A percentile compares a stretch with the other conserved stretches of the same genome.
Evolutionary conservation across 148 eudicot species (phyloP).

Genomic region (Rhododendron simsii): DNA sequence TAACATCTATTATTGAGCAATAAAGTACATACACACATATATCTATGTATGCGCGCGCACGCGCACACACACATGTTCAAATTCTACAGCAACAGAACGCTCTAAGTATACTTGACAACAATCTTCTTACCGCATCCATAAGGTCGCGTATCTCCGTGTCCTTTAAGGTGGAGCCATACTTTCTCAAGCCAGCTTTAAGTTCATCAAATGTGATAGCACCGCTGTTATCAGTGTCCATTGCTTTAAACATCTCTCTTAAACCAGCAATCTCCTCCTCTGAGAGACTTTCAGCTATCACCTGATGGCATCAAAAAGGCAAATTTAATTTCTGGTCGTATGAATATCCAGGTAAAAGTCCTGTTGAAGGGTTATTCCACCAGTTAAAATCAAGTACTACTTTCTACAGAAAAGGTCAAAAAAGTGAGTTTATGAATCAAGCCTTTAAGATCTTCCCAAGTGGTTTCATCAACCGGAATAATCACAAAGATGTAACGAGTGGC

Average conservation of each 20-base stretch:
- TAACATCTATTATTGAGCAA: no score
- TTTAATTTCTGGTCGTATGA: neutral
- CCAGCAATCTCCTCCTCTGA: constrained; percentile 99
- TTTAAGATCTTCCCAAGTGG: neutral
- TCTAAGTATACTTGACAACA: neutral
- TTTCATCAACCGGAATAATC: neutral
- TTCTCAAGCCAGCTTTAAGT: constrained; percentile 90
- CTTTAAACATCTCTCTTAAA: constrained; percentile 81
- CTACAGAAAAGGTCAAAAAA: neutral
- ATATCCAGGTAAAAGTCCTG: constrained; percentile 1
- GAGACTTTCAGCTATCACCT: constrained; percentile 98
- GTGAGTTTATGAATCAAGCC: neutral
- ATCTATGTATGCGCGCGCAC: neutral
- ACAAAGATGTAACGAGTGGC: neutral
- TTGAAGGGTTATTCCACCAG: neutral
- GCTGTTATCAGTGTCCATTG: constrained; percentile 97
- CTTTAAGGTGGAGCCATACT: constrained; percentile 93
- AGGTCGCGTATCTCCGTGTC: constrained; percentile 94
- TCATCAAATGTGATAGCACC: constrained; percentile 98
- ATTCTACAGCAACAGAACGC: neutral
- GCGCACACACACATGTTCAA: neutral
- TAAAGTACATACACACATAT: neutral
- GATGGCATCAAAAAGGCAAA: constrained; percentile 16
- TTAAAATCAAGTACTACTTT: neutral
- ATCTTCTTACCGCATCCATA: constrained; percentile 80